phyloP scores from a whole-genome alignment of 768 basidiomycete species.

The Suillus alpinus region DNA sequence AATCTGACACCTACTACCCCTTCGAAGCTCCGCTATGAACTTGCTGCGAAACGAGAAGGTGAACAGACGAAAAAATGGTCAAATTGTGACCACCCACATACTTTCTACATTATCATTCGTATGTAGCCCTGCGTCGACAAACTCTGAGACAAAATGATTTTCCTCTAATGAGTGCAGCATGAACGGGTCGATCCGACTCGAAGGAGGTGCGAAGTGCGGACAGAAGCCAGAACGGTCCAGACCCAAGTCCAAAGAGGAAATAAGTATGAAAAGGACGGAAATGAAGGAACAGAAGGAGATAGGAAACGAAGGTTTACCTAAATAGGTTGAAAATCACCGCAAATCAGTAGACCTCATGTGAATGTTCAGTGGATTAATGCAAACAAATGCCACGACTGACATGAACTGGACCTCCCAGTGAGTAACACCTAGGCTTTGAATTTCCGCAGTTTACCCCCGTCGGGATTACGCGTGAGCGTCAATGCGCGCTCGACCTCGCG shows the following conservation, averaged over 20 bases:
- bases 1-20: background rate
- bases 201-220: background rate
- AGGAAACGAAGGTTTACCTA: background rate
- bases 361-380: too few relatives aligned
- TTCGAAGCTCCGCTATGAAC: background rate
- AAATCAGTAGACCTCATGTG: background rate
- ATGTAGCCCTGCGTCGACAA: too few relatives aligned
- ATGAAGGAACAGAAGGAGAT: background rate
- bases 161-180: too few relatives aligned
- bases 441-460: background rate
- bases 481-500: background rate
- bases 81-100: too few relatives aligned
- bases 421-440: background rate
- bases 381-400: too few relatives aligned
- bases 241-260: background rate
- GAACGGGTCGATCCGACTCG: too few relatives aligned
- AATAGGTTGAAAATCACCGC: slow-evolving; percentile 1
- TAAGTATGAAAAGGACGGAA: background rate
- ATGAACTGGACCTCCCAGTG: too few relatives aligned
- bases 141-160: too few relatives aligned
- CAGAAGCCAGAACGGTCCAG: background rate
- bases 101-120: too few relatives aligned
- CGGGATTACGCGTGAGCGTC: background rate
- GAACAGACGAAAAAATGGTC: too few relatives aligned
- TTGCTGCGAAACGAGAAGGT: background rate